phyloP scores from a whole-genome alignment of 371 early-diverging fungal genomes.

The Encephalitozoon hellem region DNA sequence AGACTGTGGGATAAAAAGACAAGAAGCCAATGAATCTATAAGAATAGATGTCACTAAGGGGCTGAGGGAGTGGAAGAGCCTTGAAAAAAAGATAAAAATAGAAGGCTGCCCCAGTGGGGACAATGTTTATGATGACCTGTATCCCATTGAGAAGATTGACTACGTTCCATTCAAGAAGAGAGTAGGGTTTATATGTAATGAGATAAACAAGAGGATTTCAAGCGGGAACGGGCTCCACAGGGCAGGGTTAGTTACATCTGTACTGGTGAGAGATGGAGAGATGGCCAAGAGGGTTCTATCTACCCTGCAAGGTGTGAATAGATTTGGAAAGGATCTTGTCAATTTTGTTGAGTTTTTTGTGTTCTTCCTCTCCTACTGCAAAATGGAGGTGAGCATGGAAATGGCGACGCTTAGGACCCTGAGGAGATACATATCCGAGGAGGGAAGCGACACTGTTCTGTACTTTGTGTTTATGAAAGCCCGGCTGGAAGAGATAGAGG shows the following conservation, averaged over 20 bases:
- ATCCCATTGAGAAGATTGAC: background rate
- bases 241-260: background rate
- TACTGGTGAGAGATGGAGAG: background rate
- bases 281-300: background rate
- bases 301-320: background rate
- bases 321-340: background rate
- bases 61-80: too few relatives aligned
- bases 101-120: background rate
- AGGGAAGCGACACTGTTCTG: background rate
- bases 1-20: background rate
- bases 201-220: background rate
- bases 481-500: background rate
- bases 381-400: background rate
- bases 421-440: background rate
- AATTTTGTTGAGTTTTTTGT: background rate
- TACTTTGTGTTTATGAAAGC: background rate
- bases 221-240: background rate
- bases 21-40: background rate
- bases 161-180: background rate
- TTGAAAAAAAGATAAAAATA: background rate
- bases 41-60: background rate
- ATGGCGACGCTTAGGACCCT: background rate
- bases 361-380: background rate
- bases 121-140: background rate
- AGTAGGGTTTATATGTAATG: slow-evolving; percentile 1